These are phyloP conservation scores for Aurinia saxatilis DNA, from an alignment of 345 rosid genomes.

Conservation along the genomic window DNA sequence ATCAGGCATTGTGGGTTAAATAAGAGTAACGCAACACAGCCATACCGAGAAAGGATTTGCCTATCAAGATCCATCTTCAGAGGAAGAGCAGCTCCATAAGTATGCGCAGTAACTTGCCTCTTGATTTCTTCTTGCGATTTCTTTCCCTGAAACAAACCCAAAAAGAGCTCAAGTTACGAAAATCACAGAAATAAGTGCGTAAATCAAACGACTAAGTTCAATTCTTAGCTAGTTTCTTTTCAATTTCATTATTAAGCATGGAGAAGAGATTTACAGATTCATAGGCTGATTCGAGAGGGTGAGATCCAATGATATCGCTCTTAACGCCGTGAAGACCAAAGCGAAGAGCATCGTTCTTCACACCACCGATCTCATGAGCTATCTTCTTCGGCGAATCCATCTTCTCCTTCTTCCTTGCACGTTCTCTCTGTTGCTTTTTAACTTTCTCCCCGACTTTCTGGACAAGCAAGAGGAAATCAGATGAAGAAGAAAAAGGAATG, in stretches of 20 bases:
- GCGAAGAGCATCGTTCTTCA: constrained; percentile 61
- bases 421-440: background rate
- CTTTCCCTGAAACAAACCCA: constrained; percentile 34
- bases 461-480: constrained; percentile 13
- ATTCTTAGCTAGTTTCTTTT: no score
- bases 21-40: no score
- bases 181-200: no score
- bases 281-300: constrained; percentile 71
- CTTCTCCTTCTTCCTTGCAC: background rate
- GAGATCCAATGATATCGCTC: constrained; percentile 73
- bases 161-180: no score
- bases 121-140: constrained; percentile 52
- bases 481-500: no score
- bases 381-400: constrained; percentile 67
- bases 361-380: constrained; percentile 65
- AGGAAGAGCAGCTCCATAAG: constrained; percentile 77
- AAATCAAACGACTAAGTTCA: no score
- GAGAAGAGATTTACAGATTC: constrained; percentile 43
- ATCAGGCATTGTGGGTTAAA: no score
- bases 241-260: background rate
- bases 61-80: constrained; percentile 86
- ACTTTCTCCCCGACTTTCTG: constrained; percentile 26
- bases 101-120: constrained; percentile 47
- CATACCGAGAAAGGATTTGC: constrained; percentile 83
- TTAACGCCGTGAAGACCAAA: constrained; percentile 82